phyloP scores from a whole-genome alignment of 768 basidiomycete species.

The Chlorophyllum brunneum region DNA sequence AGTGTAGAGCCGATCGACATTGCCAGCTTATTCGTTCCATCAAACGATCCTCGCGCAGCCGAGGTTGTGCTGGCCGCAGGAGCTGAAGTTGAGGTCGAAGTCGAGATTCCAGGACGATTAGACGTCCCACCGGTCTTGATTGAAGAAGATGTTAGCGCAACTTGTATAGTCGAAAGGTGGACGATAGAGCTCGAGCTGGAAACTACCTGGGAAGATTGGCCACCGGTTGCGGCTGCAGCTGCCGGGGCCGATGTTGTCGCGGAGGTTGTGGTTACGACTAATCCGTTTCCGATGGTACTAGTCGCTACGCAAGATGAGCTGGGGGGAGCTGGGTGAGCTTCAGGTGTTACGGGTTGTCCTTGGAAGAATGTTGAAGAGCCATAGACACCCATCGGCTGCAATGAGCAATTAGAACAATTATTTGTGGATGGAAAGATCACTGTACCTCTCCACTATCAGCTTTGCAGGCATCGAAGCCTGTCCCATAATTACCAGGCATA shows the following conservation, averaged over 20 bases:
- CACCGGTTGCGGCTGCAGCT: slow-evolving; percentile 10
- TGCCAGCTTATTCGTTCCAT: slow-evolving; percentile 2
- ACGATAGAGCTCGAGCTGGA: background rate
- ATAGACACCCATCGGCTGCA: slow-evolving; percentile 66
- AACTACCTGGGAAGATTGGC: background rate
- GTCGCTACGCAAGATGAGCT: slow-evolving; percentile 57
- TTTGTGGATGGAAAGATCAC: slow-evolving; percentile 3
- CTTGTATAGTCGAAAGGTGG: background rate
- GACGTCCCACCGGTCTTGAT: background rate
- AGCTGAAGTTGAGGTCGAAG: background rate
- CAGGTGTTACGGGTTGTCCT: slow-evolving; percentile 51
- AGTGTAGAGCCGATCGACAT: background rate
- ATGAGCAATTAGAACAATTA: slow-evolving; percentile 2
- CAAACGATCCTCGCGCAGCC: background rate
- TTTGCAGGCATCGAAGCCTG: slow-evolving; percentile 48
- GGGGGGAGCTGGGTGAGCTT: slow-evolving; percentile 51
- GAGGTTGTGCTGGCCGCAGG: background rate
- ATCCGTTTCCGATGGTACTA: slow-evolving; percentile 48
- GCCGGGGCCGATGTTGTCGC: slow-evolving; percentile 16
- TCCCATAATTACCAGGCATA: slow-evolving; percentile 48
- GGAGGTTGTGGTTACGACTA: slow-evolving; percentile 21
- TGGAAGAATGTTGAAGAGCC: slow-evolving; percentile 65
- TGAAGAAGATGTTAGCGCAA: background rate
- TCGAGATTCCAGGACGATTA: background rate
- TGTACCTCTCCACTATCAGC: slow-evolving; percentile 48